Evolutionary conservation across 345 rosid species (phyloP).

Genomic region (Rubroshorea leprosula): DNA sequence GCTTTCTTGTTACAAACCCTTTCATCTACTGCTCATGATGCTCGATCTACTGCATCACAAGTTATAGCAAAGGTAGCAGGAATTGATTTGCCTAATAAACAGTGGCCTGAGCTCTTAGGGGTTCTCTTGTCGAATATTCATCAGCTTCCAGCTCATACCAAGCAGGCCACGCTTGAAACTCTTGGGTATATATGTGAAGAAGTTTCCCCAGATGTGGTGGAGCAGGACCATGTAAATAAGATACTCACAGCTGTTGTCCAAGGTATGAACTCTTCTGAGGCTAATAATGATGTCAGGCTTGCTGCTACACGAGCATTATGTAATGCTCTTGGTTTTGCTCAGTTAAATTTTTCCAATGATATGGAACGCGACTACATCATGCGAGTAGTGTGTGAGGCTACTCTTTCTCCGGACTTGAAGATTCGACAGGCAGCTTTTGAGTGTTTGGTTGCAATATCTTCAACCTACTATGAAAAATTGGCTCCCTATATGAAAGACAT

Average conservation of each 20-base stretch:
- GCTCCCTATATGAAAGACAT: constrained; percentile 48
- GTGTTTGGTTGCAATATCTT: constrained; percentile 56
- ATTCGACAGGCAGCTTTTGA: too few species aligned
- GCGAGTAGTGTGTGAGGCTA: too few species aligned
- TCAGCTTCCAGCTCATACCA: constrained; percentile 51
- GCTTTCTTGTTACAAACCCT: constrained; percentile 49
- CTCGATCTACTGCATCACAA: constrained; percentile 67
- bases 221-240: constrained; percentile 70
- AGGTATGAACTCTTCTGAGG: constrained; percentile 53
- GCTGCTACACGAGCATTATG: too few species aligned
- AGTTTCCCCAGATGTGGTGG: constrained; percentile 63
- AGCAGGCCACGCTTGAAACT: constrained; percentile 73
- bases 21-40: constrained; percentile 51
- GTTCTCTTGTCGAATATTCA: constrained; percentile 58
- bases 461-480: constrained; percentile 31
- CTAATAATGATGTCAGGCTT: too few species aligned
- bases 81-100: constrained; percentile 66
- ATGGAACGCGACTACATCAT: too few species aligned
- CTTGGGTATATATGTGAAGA: constrained; percentile 71
- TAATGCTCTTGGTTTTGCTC: too few species aligned
- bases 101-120: constrained; percentile 71
- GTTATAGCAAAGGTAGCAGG: constrained; percentile 65
- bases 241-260: constrained; percentile 65
- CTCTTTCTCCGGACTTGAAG: too few species aligned
- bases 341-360: too few species aligned